Evolutionary conservation across 2,329 filamentous ascomycete genomes (phyloP).

Genomic region (Paecilomyces dactylethromorphus): DNA sequence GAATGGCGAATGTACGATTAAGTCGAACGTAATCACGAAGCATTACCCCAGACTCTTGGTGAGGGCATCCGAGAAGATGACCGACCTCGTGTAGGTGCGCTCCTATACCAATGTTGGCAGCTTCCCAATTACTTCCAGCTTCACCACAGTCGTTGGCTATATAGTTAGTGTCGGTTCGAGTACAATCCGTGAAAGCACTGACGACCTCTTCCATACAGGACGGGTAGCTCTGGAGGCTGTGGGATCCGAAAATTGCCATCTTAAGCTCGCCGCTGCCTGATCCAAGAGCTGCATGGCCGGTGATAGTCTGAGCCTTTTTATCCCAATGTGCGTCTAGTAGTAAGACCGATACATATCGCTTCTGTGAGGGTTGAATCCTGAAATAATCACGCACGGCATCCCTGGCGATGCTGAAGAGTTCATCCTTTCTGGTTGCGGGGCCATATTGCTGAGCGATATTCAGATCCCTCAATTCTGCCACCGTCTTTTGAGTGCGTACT

Average conservation of each 20-base stretch:
- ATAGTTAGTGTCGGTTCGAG: constrained; percentile 70
- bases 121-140: constrained; percentile 86
- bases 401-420: constrained; percentile 68
- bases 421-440: constrained; percentile 61
- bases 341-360: constrained; percentile 79
- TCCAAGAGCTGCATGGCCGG: constrained; percentile 78
- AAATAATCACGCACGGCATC: constrained; percentile 76
- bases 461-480: constrained; percentile 73
- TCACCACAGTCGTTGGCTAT: constrained; percentile 84
- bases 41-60: constrained; percentile 91
- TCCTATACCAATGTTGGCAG: constrained; percentile 89
- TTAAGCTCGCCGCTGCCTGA: constrained; percentile 66
- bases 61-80: constrained; percentile 82
- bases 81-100: constrained; percentile 88
- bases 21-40: constrained; percentile 76
- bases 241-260: constrained; percentile 86
- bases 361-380: constrained; percentile 66
- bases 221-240: constrained; percentile 86
- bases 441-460: constrained; percentile 72
- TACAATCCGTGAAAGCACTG: constrained; percentile 83
- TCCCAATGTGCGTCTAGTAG: constrained; percentile 90
- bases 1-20: constrained; percentile 73
- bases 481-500: constrained; percentile 73
- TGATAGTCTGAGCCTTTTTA: constrained; percentile 59
- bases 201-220: constrained; percentile 83